Base-by-base conservation (phyloP, 352 stramenopile genomes). In the Phytophthora idaei region DNA sequence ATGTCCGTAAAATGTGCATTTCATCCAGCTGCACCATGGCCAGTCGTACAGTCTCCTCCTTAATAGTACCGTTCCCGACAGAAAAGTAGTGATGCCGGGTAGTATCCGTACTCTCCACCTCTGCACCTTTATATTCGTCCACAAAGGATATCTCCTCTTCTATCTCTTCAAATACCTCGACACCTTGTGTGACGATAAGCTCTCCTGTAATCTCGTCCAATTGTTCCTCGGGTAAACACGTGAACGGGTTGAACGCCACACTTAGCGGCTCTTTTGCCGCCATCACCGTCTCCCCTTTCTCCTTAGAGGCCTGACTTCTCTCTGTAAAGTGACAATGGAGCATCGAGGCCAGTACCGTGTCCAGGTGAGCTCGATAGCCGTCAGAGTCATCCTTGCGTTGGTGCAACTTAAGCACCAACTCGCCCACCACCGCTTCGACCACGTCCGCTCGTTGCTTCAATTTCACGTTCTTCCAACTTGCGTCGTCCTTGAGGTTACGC, bases 401-500 rank as follows among this genome's bases (percentile, higher is more conserved):
- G 39, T 84, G 69, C 46, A 89, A 60, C 10, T 79, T 77, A 29
- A 91, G 68, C n/a, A 86, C 69, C 29, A 91, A 50, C 39, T 93
- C 85, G 0, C 86, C 86, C 5, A 84, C 80, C 1, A 92, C 55
- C 0, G 83, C 79, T 58, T 94, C 84, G 15, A 92, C 82, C 5
- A 90, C 63, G 39, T 94, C 86, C 0, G 86, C 86, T 17, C 82
- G 76, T 31, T 87, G 68, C 57, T 94, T 94, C 46, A 79, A 76
- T 61, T 77, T 87, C 11, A 70, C 51, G 14, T 9, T 57, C 32
- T 61, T 62, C 25, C 32, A 47, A 41, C 14, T 28, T 31, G 45
- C 61, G 28, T 53, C 15, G 5, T 47, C 36, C 0, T 15, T 49
- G 5, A 32, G 17, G 3, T 27, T 59, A 7, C 37, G 62, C 1